Evolutionary conservation across 352 stramenopile genomes (phyloP).

Genomic region (Peronospora destructor): DNA sequence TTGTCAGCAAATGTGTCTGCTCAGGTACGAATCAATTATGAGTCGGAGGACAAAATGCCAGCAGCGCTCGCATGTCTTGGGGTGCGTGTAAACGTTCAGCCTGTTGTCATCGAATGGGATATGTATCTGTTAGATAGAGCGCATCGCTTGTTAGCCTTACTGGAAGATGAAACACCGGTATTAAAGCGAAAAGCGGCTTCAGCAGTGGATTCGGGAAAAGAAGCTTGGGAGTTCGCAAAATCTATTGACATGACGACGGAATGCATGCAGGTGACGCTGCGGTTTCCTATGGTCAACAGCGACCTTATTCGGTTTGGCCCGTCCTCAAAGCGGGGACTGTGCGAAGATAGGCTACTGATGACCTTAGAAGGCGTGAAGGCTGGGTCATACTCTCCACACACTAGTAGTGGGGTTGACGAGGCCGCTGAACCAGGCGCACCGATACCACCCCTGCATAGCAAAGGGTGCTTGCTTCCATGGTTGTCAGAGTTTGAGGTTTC

Average conservation of each 20-base stretch:
- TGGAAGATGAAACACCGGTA: constrained; percentile 43
- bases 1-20: constrained; percentile 61
- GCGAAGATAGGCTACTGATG: constrained; percentile 74
- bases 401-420: constrained; percentile 7
- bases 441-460: constrained; percentile 20
- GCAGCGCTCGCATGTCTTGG: constrained; percentile 36
- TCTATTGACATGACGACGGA: constrained; percentile 67
- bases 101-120: constrained; percentile 78
- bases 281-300: constrained; percentile 81
- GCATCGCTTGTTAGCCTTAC: constrained; percentile 59
- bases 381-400: constrained; percentile 18
- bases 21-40: constrained; percentile 60
- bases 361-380: constrained; percentile 60
- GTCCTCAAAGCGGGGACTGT: constrained; percentile 71
- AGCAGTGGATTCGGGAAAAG: not conserved
- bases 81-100: constrained; percentile 65
- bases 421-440: constrained; percentile 6
- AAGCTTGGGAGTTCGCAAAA: constrained; percentile 34
- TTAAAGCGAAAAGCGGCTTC: constrained; percentile 15
- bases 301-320: constrained; percentile 75
- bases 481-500: constrained; percentile 55
- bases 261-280: constrained; percentile 58
- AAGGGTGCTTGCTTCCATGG: constrained; percentile 39
- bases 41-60: constrained; percentile 18
- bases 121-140: constrained; percentile 81